phyloP scores from a whole-genome alignment of 225 moss, liverwort and hornwort species.

The Pseudisothecium myosuroides region DNA sequence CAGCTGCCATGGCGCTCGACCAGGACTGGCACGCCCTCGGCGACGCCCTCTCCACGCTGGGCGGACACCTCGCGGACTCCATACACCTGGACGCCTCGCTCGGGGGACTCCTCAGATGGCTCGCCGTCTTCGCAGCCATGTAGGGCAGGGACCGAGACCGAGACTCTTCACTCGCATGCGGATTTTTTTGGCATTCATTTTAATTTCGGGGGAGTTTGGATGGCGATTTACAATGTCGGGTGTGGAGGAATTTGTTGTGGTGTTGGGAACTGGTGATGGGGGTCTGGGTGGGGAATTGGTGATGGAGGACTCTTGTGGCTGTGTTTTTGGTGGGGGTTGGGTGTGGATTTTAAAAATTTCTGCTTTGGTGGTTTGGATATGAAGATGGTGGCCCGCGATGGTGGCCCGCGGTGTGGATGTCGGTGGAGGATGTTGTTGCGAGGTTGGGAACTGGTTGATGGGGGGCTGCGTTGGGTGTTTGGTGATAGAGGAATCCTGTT shows the following conservation, averaged over 20 bases:
- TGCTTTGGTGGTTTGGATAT: not conserved
- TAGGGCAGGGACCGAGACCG: not conserved
- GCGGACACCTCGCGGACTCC: not conserved
- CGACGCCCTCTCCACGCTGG: constrained; percentile 6
- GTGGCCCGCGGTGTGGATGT: too few relatives aligned
- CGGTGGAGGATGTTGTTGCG: not conserved
- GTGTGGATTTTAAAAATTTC: too few relatives aligned
- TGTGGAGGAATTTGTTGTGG: not conserved
- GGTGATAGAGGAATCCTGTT: not conserved
- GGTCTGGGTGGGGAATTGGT: not conserved
- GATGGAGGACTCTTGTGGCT: not conserved
- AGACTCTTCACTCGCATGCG: not conserved
- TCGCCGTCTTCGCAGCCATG: constrained; percentile 42
- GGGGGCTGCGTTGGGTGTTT: not conserved
- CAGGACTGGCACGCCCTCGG: constrained; percentile 38
- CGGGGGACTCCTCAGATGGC: constrained; percentile 6
- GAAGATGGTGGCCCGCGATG: not conserved
- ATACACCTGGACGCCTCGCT: not conserved
- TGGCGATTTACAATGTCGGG: not conserved
- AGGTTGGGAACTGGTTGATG: not conserved
- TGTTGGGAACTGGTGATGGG: not conserved
- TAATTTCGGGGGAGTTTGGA: not conserved
- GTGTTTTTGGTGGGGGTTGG: not conserved
- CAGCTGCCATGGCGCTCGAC: constrained; percentile 14
- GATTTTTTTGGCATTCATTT: too few relatives aligned